A percentile compares a stretch with the other conserved stretches of the same genome.
These are phyloP conservation scores for Prunus armeniaca DNA, from an alignment of 306 rosid genomes.

Conservation along the genomic window DNA sequence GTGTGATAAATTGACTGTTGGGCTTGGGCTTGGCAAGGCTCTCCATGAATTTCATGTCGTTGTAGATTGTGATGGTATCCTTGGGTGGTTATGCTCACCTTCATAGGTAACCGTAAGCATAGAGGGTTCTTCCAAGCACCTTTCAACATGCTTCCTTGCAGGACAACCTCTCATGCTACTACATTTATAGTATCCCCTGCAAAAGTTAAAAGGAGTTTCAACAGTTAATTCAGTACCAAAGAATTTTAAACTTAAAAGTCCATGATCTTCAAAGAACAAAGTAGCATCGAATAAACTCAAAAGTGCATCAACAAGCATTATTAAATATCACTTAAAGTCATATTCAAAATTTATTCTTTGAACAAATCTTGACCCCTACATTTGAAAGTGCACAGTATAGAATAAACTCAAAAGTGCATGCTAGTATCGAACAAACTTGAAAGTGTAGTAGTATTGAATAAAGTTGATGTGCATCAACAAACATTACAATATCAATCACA, in stretches of 20 bases:
- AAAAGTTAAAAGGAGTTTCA: constrained; percentile 18
- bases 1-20: constrained; percentile 19
- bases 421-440: background rate
- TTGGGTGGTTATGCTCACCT: constrained; percentile 95
- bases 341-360: background rate
- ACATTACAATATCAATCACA: background rate
- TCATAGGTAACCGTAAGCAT: constrained; percentile 96
- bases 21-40: constrained; percentile 37
- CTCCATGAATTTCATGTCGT: constrained; percentile 51
- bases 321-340: background rate
- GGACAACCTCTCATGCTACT: constrained; percentile 99
- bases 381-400: background rate
- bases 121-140: constrained; percentile 91
- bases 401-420: background rate
- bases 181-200: constrained; percentile 98
- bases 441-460: background rate
- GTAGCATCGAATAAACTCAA: background rate
- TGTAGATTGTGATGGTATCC: constrained; percentile 71
- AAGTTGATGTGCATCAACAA: background rate
- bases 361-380: constrained; percentile 10
- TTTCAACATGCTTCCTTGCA: constrained; percentile 97
- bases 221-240: background rate
- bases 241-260: background rate
- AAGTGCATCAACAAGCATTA: background rate
- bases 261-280: background rate